Base-by-base conservation (phyloP, 306 rosid species). In the Vigna radiata region DNA sequence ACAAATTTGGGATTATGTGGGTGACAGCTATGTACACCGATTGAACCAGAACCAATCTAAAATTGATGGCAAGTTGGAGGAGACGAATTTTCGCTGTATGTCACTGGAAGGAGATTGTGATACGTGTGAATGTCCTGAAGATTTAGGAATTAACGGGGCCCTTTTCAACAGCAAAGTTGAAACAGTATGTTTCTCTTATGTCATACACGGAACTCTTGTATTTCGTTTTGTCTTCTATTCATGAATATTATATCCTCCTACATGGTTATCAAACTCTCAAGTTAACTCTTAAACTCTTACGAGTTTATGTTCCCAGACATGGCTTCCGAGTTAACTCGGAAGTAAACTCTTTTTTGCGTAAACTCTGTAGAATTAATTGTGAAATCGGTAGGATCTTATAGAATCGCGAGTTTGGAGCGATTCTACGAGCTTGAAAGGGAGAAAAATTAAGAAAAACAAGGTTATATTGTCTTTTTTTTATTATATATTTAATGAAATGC, bases 1-100 rank as follows among this genome's bases (percentile, higher is more conserved):
- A 72, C 97, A 90, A 90, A 95, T 95, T 82, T 95, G 98, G 97
- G 97, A 95, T 86, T 95, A 95, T 69, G 94, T 89, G 72, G 97
- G 97, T 65, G 97, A 90, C 78, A 86, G 54, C 76, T 95, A 89
- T 55, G 99, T 92, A 76, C 97, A 92, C 56, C 91, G 99, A 29
- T 87, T 91, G 86, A 95, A 92, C 85, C 97, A 92, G 82, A 87
- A 95, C 81, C 97, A 95, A 70, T 89, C 97, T 21, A 92, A 88
- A 88, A 79, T 68, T 87, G 97, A 89, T 87, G 88, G 88, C 83
- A 95, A 92, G 81, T 84, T 81, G 53, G 84, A 83, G 66, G 93
- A 78, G 82, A 85, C 69, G 80, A 85, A 83, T 78, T 77, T 86
- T 15, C 87, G 13, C 48, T 90, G 92, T 74, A 77, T 63, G 75